phyloP scores from a whole-genome alignment of 108 stramenopile species.

The Skeletonema potamos region DNA sequence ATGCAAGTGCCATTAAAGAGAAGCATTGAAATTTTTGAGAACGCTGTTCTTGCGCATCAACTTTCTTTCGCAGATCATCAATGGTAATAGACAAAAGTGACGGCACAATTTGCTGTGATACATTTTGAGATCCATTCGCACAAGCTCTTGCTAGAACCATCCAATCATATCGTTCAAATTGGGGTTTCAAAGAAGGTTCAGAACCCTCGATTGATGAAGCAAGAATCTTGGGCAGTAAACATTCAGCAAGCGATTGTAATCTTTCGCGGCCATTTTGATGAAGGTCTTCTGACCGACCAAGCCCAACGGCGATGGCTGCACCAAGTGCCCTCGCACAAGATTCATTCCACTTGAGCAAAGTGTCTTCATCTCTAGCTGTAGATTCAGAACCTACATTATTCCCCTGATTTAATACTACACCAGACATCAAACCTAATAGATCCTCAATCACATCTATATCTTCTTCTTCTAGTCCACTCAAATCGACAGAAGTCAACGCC shows the following conservation, averaged over 20 bases:
- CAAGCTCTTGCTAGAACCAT: conserved; percentile 46
- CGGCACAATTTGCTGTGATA: conserved; percentile 33
- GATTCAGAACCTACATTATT: not conserved
- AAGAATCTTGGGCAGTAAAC: conserved; percentile 26
- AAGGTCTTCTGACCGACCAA: conserved; percentile 1
- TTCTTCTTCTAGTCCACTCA: conserved; percentile 22
- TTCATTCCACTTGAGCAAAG: conserved; percentile 22
- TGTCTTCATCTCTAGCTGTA: not conserved
- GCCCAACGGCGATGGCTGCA: conserved; percentile 22
- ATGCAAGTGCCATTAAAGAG: conserved; percentile 40
- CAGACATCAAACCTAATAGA: conserved; percentile 24
- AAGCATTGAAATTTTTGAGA: conserved; percentile 2
- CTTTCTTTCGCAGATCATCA: conserved; percentile 3
- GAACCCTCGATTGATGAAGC: conserved; percentile 26
- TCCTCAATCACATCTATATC: conserved; percentile 12
- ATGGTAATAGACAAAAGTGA: conserved; percentile 18
- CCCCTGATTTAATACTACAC: conserved; percentile 1
- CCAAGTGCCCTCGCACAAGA: conserved; percentile 44
- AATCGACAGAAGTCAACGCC: conserved; percentile 38
- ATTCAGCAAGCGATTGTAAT: conserved; percentile 13
- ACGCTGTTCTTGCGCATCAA: not conserved
- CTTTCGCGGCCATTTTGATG: not conserved
- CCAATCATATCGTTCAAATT: conserved; percentile 40
- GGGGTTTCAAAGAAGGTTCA: not conserved
- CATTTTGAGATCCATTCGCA: conserved; percentile 26